phyloP scores from a whole-genome alignment of 805 yeast species.

The Schwanniomyces sp. region DNA sequence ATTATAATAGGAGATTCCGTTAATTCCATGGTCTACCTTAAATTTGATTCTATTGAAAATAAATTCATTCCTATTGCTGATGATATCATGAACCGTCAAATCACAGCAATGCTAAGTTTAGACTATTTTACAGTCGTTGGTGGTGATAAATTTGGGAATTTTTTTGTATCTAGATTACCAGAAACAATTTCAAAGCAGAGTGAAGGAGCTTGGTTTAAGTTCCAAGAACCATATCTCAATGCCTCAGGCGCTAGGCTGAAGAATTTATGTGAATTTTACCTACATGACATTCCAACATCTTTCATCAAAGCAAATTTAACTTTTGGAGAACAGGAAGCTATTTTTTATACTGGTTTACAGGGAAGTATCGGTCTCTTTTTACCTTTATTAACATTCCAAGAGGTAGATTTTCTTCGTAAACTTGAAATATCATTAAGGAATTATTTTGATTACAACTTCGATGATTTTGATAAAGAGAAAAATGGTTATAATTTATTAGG shows the following conservation, averaged over 20 bases:
- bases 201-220: constrained; percentile 49
- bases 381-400: constrained; percentile 65
- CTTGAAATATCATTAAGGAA: constrained; percentile 51
- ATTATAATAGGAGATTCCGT: constrained; percentile 71
- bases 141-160: constrained; percentile 86
- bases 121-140: constrained; percentile 78
- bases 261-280: constrained; percentile 54
- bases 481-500: constrained; percentile 48
- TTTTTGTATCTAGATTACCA: constrained; percentile 66
- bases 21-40: constrained; percentile 60
- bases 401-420: constrained; percentile 55
- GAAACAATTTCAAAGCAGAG: constrained; percentile 45
- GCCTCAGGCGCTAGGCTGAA: constrained; percentile 56
- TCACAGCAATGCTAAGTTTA: constrained; percentile 57
- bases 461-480: constrained; percentile 22
- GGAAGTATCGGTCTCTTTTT: constrained; percentile 77
- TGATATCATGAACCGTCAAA: constrained; percentile 67
- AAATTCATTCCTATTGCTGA: constrained; percentile 64
- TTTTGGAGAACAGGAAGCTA: constrained; percentile 60
- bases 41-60: constrained; percentile 48
- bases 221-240: constrained; percentile 37
- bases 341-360: constrained; percentile 73
- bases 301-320: constrained; percentile 55
- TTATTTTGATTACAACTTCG: constrained; percentile 22
- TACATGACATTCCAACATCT: constrained; percentile 70